Evolutionary conservation across 1,284 basidiomycete species (phyloP), one percentile per base, ranked within the genome.

Genomic region (Marasmius oreades): DNA sequence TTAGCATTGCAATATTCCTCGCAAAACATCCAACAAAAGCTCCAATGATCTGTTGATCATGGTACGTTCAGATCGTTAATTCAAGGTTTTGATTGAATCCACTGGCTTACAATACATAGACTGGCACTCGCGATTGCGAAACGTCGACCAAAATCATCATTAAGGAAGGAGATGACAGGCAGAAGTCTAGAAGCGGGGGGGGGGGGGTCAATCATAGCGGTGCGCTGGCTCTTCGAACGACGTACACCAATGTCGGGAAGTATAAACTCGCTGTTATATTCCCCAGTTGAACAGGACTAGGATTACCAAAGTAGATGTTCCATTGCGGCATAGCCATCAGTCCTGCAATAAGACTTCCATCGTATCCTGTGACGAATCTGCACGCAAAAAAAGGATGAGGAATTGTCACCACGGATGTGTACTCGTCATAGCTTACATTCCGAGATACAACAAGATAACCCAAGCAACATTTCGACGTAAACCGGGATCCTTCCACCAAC

Each of bases 401-500:
- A 34, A 11, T 34, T 2, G 36, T 22, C 34, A 52, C 14, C 20
- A 44, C 39, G 12, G 24, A 46, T 12, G 11, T 12, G 12, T n/a
- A 22, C 20, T 24, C 14, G 37, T 18, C 31, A 22, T 23, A 34
- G 52, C 57, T 39, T 42, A 58, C 57, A 58, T 45, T 44, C 57
- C 57, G 20, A 54, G 53, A 44, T 58, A 58, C 5, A 58, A 43
- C 24, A 58, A 34, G 1, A 39, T 37, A 46, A 54, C 45, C 57
- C 57, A 58, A 23, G 51, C 53, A 18, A 58, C 57, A 22, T 58
- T 58, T 18, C 24, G 12, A 5, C 57, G 47, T 33, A 58, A 37
- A 7, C 57, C 57, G 24, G 52, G 53, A 47, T 58, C 57, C 51
- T 51, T 53, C 57, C 57, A 58, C 57, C 57, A 58, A 20, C 34